Percentiles rank a stretch among this genome's conserved stretches.
phyloP scores from a whole-genome alignment of 257 asterid genomes.

The Jacaranda mimosifolia region DNA sequence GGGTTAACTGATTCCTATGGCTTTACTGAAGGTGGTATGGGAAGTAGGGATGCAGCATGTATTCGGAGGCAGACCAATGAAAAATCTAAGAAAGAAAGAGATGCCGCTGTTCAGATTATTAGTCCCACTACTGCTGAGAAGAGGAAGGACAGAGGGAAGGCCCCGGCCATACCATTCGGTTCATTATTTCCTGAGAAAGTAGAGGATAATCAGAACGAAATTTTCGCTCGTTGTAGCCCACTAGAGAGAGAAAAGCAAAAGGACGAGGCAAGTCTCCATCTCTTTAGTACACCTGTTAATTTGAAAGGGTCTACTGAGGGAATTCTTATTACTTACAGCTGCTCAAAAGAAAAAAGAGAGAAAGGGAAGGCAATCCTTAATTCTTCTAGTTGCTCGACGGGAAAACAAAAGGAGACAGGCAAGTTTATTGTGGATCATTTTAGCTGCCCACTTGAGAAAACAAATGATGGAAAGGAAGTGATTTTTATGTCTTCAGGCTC shows the following conservation, averaged over 20 bases:
- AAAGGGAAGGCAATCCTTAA: slow-evolving; percentile 29
- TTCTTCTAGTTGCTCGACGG: slow-evolving; percentile 28
- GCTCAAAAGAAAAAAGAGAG: slow-evolving; percentile 35
- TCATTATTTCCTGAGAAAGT: slow-evolving; percentile 37
- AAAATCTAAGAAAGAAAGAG: slow-evolving; percentile 34
- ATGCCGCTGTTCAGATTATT: slow-evolving; percentile 25
- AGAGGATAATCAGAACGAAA: too few species aligned
- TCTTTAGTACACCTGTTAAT: too few species aligned
- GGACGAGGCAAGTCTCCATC: too few species aligned
- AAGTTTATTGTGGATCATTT: slow-evolving; percentile 32
- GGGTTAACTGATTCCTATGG: slow-evolving; percentile 25
- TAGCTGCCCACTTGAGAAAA: slow-evolving; percentile 39
- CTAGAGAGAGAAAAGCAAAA: too few species aligned
- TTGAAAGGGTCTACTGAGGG: slow-evolving; percentile 34
- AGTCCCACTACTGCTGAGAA: slow-evolving; percentile 44
- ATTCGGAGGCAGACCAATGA: slow-evolving; percentile 29
- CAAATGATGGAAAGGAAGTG: slow-evolving; percentile 35
- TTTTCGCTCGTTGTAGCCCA: too few species aligned
- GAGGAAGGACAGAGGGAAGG: slow-evolving; percentile 50
- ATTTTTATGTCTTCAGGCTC: slow-evolving; percentile 32
- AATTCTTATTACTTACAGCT: slow-evolving; percentile 34
- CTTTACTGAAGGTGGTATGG: slow-evolving; percentile 49
- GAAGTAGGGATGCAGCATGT: slow-evolving; percentile 32
- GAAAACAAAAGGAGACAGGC: slow-evolving; percentile 11
- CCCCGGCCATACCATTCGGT: slow-evolving; percentile 34